Evolutionary conservation across 1,284 basidiomycete genomes (phyloP).

Genomic region (Leccinum griseonigrum): DNA sequence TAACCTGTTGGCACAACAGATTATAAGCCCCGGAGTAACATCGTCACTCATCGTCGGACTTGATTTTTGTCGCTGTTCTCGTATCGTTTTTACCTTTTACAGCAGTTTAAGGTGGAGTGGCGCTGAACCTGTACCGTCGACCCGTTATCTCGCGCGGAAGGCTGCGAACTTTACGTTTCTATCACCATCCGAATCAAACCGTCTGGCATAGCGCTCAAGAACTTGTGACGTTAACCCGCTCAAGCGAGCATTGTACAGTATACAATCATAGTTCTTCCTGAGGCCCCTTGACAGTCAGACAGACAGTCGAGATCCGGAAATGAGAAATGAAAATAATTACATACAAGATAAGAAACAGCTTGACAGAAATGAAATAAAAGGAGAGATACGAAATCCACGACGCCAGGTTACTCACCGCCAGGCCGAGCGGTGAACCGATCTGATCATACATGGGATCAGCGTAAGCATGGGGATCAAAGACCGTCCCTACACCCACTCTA

Average conservation of each 20-base stretch:
- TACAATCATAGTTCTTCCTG: neutral
- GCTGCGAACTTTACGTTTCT: constrained; percentile 18
- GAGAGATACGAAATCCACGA: constrained; percentile 4
- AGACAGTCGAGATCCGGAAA: constrained; percentile 23
- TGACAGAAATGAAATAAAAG: constrained; percentile 11
- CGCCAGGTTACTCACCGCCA: constrained; percentile 9
- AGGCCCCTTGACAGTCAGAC: neutral
- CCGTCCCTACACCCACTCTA: neutral
- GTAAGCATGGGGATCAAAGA: constrained; percentile 1
- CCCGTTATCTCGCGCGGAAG: constrained; percentile 6
- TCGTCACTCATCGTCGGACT: constrained; percentile 9
- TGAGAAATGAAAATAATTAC: constrained; percentile 15
- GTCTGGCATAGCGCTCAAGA: neutral
- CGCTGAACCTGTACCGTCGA: neutral
- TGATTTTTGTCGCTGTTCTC: constrained; percentile 3
- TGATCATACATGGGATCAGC: constrained; percentile 17
- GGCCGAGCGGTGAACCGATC: constrained; percentile 7
- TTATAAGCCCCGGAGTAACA: constrained; percentile 20
- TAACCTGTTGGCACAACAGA: constrained; percentile 17
- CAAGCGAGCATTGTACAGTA: neutral
- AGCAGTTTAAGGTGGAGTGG: neutral
- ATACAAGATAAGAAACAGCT: constrained; percentile 8
- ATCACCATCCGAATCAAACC: neutral
- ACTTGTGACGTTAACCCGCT: constrained; percentile 14
- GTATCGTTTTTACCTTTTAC: constrained; percentile 5